phyloP scores from a whole-genome alignment of 2,329 filamentous ascomycete genomes.

The Colletotrichum lini region DNA sequence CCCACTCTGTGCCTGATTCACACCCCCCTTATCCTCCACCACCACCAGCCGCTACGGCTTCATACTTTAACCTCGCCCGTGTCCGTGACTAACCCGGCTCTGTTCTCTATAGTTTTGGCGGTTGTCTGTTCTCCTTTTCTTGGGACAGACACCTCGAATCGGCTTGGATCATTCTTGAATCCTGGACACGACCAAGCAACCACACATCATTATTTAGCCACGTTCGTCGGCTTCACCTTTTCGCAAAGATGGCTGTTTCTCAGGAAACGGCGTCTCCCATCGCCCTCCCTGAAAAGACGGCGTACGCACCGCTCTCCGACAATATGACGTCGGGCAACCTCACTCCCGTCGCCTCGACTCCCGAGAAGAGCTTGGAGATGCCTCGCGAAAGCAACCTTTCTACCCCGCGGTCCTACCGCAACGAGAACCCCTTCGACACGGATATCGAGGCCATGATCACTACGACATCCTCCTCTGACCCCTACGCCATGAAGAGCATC shows the following conservation, averaged over 20 bases:
- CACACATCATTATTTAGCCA: conserved; percentile 22
- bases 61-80: conserved; percentile 25
- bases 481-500: conserved; percentile 52
- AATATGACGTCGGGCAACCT: conserved; percentile 19
- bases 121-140: conserved; percentile 10
- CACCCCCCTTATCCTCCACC: background rate
- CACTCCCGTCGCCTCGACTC: conserved; percentile 38
- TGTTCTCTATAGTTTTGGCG: conserved; percentile 29
- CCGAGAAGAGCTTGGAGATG: conserved; percentile 49
- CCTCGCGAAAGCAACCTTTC: conserved; percentile 56
- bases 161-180: conserved; percentile 2
- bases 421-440: conserved; percentile 68
- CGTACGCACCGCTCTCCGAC: conserved; percentile 29
- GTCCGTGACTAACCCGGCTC: conserved; percentile 33
- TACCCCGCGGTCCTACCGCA: conserved; percentile 59
- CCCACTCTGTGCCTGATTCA: conserved; percentile 6
- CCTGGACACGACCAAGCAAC: conserved; percentile 1
- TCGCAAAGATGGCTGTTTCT: conserved; percentile 25
- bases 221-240: background rate
- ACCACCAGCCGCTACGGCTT: conserved; percentile 15
- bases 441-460: conserved; percentile 70
- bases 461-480: conserved; percentile 50
- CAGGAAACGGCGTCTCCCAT: conserved; percentile 36
- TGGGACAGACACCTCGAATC: background rate
- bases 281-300: conserved; percentile 37